These are phyloP conservation scores for Rheum nobile DNA, from an alignment of 148 eudicot genomes.

Conservation along the genomic window DNA sequence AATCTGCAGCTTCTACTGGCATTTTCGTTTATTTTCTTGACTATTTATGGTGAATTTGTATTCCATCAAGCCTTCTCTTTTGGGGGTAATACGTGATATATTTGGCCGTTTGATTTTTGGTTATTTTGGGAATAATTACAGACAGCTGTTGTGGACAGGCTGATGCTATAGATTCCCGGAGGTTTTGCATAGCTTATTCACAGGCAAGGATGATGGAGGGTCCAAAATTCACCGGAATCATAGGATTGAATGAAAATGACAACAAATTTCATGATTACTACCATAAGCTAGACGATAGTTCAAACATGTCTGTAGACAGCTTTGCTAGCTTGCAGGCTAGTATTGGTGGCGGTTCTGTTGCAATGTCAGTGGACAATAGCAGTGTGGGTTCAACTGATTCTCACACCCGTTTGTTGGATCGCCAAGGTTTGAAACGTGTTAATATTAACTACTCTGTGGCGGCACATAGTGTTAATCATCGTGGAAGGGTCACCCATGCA, in stretches of 20 bases:
- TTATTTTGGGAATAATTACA: neutral
- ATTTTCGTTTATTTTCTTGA: neutral
- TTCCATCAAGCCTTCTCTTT: neutral
- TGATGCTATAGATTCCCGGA: neutral
- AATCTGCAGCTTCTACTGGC: neutral
- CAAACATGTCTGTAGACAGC: constrained; percentile 85
- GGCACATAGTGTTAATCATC: constrained; percentile 46
- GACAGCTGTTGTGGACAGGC: neutral
- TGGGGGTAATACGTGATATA: neutral
- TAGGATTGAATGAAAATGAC: constrained; percentile 55
- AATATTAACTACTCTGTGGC: constrained; percentile 44
- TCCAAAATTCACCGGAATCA: constrained; percentile 65
- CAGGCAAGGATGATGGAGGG: constrained; percentile 73
- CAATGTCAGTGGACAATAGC: constrained; percentile 93
- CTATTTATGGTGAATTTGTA: neutral
- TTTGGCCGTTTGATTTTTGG: neutral
- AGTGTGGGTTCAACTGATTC: constrained; percentile 92
- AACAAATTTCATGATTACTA: constrained; percentile 67
- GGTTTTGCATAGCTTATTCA: constrained; percentile 13
- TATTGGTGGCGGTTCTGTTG: constrained; percentile 90
- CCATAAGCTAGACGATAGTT: constrained; percentile 82
- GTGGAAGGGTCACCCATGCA: constrained; percentile 68
- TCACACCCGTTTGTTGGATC: constrained; percentile 75
- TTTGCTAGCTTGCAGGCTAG: constrained; percentile 66
- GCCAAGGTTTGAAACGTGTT: constrained; percentile 71